Evolutionary conservation across 2,329 filamentous ascomycete species (phyloP).

Genomic region (Alternaria rosae): DNA sequence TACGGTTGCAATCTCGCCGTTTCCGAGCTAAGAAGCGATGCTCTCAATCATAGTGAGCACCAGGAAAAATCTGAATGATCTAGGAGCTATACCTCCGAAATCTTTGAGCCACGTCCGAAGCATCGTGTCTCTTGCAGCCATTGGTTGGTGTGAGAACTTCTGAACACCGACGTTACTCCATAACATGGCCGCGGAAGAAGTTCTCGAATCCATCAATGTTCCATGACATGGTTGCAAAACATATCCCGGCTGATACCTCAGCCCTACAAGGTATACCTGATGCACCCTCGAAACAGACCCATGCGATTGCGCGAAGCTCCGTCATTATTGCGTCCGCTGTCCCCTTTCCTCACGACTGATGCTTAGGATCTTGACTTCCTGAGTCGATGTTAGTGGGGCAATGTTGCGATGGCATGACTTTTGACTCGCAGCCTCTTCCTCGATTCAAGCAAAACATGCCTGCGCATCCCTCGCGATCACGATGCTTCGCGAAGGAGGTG

Average conservation of each 20-base stretch:
- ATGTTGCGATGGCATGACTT: neutral
- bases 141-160: neutral
- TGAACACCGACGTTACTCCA: neutral
- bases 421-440: neutral
- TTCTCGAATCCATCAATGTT: neutral
- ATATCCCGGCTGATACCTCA: neutral
- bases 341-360: neutral
- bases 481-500: neutral
- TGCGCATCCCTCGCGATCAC: neutral
- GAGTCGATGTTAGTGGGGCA: slow-evolving; percentile 1
- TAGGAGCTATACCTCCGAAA: slow-evolving; percentile 8
- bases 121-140: neutral
- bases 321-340: neutral
- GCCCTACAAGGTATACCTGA: slow-evolving; percentile 10
- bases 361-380: neutral
- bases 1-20: neutral
- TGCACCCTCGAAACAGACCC: slow-evolving; percentile 7
- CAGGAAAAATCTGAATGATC: neutral
- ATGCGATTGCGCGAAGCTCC: neutral
- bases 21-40: neutral
- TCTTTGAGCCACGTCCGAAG: slow-evolving; percentile 10
- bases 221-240: neutral
- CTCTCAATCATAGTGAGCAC: neutral
- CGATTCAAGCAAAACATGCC: slow-evolving; percentile 1
- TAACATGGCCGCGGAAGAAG: neutral